Conservation (phyloP, 345 rosid species). For the Rhodomyrtus tomentosa region DNA sequence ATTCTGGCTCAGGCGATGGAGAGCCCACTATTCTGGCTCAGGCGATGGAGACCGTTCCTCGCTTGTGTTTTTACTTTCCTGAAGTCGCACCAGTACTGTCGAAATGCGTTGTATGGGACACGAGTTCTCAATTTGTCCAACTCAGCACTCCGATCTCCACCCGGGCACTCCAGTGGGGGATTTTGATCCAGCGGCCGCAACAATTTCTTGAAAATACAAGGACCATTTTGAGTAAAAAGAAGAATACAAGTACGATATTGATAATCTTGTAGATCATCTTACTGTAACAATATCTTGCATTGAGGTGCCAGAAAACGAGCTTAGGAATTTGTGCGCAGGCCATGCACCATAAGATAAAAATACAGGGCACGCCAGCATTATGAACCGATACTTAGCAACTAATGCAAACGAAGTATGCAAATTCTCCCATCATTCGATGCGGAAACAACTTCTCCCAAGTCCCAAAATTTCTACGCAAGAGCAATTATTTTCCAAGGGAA, state of each 20-base stretch:
- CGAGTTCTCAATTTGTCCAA: not conserved
- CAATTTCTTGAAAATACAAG: not conserved
- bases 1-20: rapidly evolving
- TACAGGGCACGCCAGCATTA: not conserved
- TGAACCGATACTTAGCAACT: not conserved
- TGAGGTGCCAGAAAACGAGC: not conserved
- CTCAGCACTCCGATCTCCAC: not conserved
- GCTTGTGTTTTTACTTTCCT: not conserved
- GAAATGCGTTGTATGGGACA: not conserved
- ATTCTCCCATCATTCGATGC: not conserved
- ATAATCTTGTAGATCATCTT: not conserved
- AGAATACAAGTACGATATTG: not conserved
- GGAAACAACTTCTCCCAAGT: not conserved
- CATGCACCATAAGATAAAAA: not conserved
- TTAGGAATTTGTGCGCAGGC: not conserved
- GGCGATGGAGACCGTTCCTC: not conserved
- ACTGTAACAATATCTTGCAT: not conserved
- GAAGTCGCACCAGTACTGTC: not conserved
- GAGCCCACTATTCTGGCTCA: too few species aligned
- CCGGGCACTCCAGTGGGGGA: not conserved
- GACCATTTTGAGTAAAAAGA: not conserved
- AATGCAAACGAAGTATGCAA: not conserved
- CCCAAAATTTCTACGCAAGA: not conserved
- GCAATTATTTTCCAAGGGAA: not conserved
- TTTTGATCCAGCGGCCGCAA: not conserved